Percentiles rank a stretch among this genome's conserved stretches.
Conservation (phyloP, 805 yeast species). For the Monosporozyma unispora region DNA sequence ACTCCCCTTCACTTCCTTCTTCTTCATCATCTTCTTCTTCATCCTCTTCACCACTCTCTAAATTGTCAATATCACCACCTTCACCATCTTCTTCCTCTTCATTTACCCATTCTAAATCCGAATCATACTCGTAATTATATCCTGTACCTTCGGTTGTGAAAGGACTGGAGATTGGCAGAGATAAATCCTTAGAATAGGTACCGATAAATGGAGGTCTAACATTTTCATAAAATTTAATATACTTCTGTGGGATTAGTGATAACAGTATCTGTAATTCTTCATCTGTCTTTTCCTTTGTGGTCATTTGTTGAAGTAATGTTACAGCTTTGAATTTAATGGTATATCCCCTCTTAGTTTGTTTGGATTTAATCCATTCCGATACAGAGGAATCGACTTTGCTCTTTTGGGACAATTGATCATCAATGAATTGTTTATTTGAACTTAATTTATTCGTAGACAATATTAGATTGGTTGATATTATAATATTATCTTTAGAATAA, state of each 20-base stretch:
- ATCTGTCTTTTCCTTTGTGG: constrained; percentile 33
- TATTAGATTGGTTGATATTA: constrained; percentile 11
- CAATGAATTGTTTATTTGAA: constrained; percentile 12
- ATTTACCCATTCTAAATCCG: constrained; percentile 48
- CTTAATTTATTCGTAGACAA: neutral
- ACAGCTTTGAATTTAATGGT: constrained; percentile 30
- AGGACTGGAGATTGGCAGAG: constrained; percentile 23
- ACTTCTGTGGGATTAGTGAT: constrained; percentile 29
- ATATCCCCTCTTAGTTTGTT: constrained; percentile 10
- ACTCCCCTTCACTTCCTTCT: constrained; percentile 45
- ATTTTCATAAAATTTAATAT: constrained; percentile 42
- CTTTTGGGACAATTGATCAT: constrained; percentile 13
- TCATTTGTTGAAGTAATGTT: constrained; percentile 29
- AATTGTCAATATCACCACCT: constrained; percentile 41
- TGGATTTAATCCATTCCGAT: constrained; percentile 17
- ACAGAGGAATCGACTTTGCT: constrained; percentile 1
- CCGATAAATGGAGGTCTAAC: constrained; percentile 45
- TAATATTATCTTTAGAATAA: constrained; percentile 31
- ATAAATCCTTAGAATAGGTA: constrained; percentile 35
- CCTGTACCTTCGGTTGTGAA: constrained; percentile 29
- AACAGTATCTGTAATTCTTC: constrained; percentile 25
- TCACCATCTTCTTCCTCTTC: constrained; percentile 45
- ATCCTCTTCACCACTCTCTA: constrained; percentile 49
- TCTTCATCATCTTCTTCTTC: constrained; percentile 44
- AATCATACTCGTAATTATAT: constrained; percentile 40